phyloP scores from a whole-genome alignment of 2,329 filamentous ascomycete genomes.

The Colletotrichum orbiculare region DNA sequence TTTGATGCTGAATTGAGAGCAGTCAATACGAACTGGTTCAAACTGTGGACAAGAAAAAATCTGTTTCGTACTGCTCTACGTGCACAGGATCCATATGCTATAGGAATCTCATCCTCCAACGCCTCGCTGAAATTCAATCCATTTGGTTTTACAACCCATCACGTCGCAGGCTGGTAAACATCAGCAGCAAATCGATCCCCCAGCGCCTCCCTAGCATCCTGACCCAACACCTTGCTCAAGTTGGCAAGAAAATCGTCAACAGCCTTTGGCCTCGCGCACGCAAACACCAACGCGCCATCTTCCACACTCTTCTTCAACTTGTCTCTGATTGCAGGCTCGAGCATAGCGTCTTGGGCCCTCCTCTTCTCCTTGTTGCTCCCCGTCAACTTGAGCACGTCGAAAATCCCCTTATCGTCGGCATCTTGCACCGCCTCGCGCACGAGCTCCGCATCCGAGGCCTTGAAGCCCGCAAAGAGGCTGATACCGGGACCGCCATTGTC shows the following conservation, averaged over 20 bases:
- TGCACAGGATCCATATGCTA: neutral
- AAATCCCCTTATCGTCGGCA: conserved; percentile 22
- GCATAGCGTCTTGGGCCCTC: conserved; percentile 33
- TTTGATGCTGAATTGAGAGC: fast-evolving
- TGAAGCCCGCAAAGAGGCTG: conserved; percentile 35
- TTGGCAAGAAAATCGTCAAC: conserved; percentile 32
- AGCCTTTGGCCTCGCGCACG: conserved; percentile 30
- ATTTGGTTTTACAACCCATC: neutral
- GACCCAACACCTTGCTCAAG: conserved; percentile 30
- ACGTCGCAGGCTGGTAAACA: conserved; percentile 35
- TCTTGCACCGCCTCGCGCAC: conserved; percentile 32
- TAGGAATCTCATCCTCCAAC: neutral
- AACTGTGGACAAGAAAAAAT: too few species aligned
- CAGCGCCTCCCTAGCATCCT: conserved; percentile 29
- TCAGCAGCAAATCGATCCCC: conserved; percentile 34
- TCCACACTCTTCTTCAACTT: conserved; percentile 21
- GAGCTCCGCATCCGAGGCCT: conserved; percentile 23
- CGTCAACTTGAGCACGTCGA: conserved; percentile 20
- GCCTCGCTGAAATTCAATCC: neutral
- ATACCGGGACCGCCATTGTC: neutral
- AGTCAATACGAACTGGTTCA: too few species aligned
- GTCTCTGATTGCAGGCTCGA: conserved; percentile 23
- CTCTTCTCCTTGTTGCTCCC: conserved; percentile 29
- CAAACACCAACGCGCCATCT: conserved; percentile 31
- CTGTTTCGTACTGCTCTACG: too few species aligned